Base-by-base conservation (phyloP, 805 yeast genomes). In the Myxozyma udenii region DNA sequence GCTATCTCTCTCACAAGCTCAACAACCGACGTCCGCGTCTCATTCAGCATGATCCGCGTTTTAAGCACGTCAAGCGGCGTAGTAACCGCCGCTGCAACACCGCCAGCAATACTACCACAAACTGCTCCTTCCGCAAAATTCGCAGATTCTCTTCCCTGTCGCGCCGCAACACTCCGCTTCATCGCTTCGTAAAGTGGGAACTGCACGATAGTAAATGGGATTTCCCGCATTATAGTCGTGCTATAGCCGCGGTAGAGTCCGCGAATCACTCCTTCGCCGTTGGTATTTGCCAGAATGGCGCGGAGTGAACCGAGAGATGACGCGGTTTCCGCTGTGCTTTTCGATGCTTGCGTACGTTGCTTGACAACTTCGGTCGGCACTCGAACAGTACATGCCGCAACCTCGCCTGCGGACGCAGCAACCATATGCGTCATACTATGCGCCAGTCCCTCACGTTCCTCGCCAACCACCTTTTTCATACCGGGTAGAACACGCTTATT, bases 301-400 rank as follows among this genome's bases (percentile, higher is more conserved):
- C 74, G 74, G 53, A 93, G 76, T 12, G 95, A 85, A 42, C 79
- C 79, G 67, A 75, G 74, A 7, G 96, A 87, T 0, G 80, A 70
- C 37, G 70, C 67, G 62, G 74, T 72, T 9, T 14, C 33, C 9
- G 14, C 14, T 9, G 14, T 28, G n/a, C n/a, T n/a, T 44, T 73
- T 75, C 37, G 81, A 72, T 0, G 96, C 81, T 68, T 93, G 99
- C 0, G 98, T 86, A 51, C 97, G 75, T 70, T 93, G 98, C 69
- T 93, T 93, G 62, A 93, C 81, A 23, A 93, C 95, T 66, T 93
- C 99, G 0, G 95, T 95, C 0, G 99, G 99, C 0, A 93, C 99
- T 51, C 99, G 75, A 1, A 93, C 93, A 51, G 84, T 69, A 68
- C 99, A 93, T 0, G 98, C 98, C 1, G 93, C 84, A 14, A 89